These are phyloP conservation scores for Calonectria pteridis DNA, from an alignment of 2,329 filamentous ascomycete species.

Conservation along the genomic window DNA sequence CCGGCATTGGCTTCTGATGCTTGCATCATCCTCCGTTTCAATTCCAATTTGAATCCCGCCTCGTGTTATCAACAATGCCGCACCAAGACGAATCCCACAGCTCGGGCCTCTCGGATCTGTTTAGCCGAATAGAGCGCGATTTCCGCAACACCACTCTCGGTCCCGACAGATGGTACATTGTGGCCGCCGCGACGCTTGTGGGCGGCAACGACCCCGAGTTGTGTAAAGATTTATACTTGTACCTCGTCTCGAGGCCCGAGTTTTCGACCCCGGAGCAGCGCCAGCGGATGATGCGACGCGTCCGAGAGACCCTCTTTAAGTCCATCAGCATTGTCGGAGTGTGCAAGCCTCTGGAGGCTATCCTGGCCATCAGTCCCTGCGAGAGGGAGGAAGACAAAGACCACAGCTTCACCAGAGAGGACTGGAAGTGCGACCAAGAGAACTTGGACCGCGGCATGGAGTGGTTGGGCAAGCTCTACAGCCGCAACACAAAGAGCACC, in stretches of 20 bases:
- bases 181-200: not conserved
- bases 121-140: not conserved
- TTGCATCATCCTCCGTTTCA: not conserved
- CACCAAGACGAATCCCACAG: not conserved
- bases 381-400: not conserved
- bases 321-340: not conserved
- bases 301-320: not conserved
- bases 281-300: not conserved
- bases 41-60: not conserved
- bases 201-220: not conserved
- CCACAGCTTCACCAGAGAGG: not conserved
- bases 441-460: not conserved
- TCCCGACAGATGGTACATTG: not conserved
- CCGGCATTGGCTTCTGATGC: not conserved
- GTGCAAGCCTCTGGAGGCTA: not conserved
- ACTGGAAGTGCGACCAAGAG: not conserved
- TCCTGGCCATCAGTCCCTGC: not conserved
- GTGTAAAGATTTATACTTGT: not conserved
- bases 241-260: not conserved
- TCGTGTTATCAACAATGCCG: not conserved
- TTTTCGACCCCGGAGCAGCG: not conserved
- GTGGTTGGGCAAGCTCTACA: not conserved
- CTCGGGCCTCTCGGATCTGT: not conserved
- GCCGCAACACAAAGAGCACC: not conserved
- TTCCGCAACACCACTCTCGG: constrained; percentile 1